These are phyloP conservation scores for Xylaria sp. DNA, from an alignment of 2,329 filamentous ascomycete genomes.

Conservation along the genomic window DNA sequence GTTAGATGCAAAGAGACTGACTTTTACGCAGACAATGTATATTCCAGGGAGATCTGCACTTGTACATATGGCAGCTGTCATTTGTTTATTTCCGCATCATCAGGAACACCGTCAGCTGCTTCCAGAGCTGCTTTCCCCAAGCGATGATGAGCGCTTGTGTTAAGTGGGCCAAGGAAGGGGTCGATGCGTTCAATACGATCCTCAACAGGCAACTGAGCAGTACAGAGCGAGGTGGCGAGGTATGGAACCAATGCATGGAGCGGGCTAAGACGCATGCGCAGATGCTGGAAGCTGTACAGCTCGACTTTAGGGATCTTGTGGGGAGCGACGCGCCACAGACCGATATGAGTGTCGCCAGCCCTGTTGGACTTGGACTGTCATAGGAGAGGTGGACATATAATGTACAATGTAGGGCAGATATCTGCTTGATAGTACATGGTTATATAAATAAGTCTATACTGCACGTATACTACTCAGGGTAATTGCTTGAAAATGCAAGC, in stretches of 20 bases:
- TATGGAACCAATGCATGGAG: conserved; percentile 86
- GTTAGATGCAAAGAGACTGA: conserved; percentile 38
- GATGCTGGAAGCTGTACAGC: conserved; percentile 83
- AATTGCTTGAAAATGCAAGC: too few species aligned
- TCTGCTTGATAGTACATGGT: not conserved
- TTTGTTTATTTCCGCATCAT: conserved; percentile 97
- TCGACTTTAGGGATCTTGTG: conserved; percentile 89
- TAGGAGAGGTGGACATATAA: conserved; percentile 17
- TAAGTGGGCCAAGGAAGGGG: conserved; percentile 96
- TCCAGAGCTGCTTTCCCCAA: conserved; percentile 86
- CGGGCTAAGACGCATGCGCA: conserved; percentile 82
- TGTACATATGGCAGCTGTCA: conserved; percentile 94
- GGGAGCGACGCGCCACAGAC: conserved; percentile 63
- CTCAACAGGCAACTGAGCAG: conserved; percentile 87
- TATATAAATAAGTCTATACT: conserved; percentile 4
- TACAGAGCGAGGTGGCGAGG: conserved; percentile 77
- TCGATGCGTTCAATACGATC: conserved; percentile 89
- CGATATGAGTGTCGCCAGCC: conserved; percentile 44
- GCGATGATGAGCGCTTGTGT: conserved; percentile 93
- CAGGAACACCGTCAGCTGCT: conserved; percentile 90
- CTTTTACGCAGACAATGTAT: conserved; percentile 77
- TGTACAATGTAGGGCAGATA: conserved; percentile 1
- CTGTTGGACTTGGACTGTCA: conserved; percentile 57
- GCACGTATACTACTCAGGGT: too few species aligned
- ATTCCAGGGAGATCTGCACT: conserved; percentile 91